A percentile compares a stretch with the other conserved stretches of the same genome.
Evolutionary conservation across 2,329 filamentous ascomycete species (phyloP).

Genomic region (Diatrype stigma): DNA sequence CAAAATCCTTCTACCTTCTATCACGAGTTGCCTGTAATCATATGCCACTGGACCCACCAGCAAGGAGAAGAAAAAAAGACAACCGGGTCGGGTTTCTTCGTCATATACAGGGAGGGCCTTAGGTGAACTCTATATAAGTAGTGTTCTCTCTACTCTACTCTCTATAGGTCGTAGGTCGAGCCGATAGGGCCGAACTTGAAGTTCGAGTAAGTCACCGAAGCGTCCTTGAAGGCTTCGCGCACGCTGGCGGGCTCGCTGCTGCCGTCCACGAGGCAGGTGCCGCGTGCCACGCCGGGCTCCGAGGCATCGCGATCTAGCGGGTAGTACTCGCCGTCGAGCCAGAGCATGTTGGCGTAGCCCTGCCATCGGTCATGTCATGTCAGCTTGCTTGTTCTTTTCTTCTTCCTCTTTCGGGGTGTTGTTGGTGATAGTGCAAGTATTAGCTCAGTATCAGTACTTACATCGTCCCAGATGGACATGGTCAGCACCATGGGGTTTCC

Average conservation of each 20-base stretch:
- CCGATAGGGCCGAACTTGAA: slow-evolving; percentile 43
- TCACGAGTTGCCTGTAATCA: neutral
- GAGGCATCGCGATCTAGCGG: slow-evolving; percentile 35
- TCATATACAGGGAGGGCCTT: too few relatives aligned
- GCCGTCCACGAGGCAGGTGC: slow-evolving; percentile 38
- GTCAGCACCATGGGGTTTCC: slow-evolving; percentile 55
- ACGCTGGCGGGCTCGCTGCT: slow-evolving; percentile 41
- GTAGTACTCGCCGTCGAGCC: slow-evolving; percentile 55
- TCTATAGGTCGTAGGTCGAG: slow-evolving; percentile 29
- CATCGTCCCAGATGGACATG: slow-evolving; percentile 56
- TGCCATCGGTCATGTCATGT: slow-evolving; percentile 4
- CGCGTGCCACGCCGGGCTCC: slow-evolving; percentile 40
- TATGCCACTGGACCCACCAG: neutral
- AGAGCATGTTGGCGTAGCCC: slow-evolving; percentile 55
- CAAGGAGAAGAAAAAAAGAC: too few relatives aligned
- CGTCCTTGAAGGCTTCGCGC: slow-evolving; percentile 30
- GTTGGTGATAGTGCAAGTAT: neutral
- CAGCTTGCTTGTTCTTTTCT: too few relatives aligned
- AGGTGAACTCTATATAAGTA: too few relatives aligned
- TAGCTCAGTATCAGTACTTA: too few relatives aligned
- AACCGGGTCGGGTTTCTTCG: too few relatives aligned
- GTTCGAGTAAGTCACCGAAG: slow-evolving; percentile 42
- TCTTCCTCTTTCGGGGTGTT: too few relatives aligned
- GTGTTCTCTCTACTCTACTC: too few relatives aligned
- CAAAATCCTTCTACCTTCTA: neutral